Conservation (phyloP, 129 eudicot species). For the Smallanthus sonchifolius region DNA sequence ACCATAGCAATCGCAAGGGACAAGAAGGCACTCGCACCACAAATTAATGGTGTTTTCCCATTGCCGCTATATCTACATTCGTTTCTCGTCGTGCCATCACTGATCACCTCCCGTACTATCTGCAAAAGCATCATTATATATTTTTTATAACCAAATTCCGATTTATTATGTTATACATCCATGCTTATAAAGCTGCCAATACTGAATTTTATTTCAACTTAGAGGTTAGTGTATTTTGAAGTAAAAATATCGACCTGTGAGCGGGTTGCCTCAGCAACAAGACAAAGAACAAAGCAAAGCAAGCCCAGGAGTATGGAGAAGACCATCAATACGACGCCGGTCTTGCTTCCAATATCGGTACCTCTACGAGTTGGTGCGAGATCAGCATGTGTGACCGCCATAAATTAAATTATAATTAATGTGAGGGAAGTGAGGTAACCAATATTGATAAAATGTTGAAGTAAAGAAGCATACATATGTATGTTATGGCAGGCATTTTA, state of each 20-base stretch:
- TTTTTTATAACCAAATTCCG: too few species aligned
- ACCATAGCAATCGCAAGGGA: conserved; percentile 65
- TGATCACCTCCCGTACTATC: conserved; percentile 41
- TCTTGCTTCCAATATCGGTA: conserved; percentile 58
- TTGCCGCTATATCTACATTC: conserved; percentile 65
- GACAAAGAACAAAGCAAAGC: conserved; percentile 75
- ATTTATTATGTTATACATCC: too few species aligned
- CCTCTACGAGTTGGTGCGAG: conserved; percentile 58
- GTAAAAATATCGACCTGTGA: conserved; percentile 62
- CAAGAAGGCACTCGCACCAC: conserved; percentile 62
- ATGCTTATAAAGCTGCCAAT: too few species aligned
- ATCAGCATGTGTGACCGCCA: conserved; percentile 91
- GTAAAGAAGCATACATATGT: too few species aligned
- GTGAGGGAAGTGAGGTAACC: too few species aligned
- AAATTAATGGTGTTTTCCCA: conserved; percentile 62
- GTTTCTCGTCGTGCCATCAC: background rate
- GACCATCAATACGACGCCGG: conserved; percentile 58
- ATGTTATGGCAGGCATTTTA: conserved; percentile 20
- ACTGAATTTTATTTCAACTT: too few species aligned
- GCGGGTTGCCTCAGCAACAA: conserved; percentile 83
- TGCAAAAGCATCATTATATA: conserved; percentile 15
- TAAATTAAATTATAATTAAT: background rate
- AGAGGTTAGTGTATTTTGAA: too few species aligned
- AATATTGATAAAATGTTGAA: too few species aligned
- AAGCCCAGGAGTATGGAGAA: conserved; percentile 70